Evolutionary conservation across 164 flowering plant species (phyloP).

Genomic region (Kalanchoe fedtschenkoi): DNA sequence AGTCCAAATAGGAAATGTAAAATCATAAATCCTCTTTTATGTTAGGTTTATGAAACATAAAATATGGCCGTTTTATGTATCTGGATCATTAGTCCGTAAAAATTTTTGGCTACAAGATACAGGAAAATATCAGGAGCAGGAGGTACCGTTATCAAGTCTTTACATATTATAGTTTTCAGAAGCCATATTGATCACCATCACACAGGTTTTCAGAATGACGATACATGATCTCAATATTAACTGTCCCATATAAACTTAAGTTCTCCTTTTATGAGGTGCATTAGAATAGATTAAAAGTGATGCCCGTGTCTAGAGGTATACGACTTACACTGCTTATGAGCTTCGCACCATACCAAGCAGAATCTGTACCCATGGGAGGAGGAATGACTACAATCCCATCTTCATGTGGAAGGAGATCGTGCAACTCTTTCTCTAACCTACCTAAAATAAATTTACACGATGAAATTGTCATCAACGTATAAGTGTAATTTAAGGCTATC

Average conservation of each 20-base stretch:
- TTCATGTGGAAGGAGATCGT: slow-evolving; percentile 30
- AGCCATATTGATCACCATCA: no score
- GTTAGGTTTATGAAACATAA: not conserved
- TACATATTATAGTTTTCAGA: no score
- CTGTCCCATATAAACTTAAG: not conserved
- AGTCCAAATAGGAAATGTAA: not conserved
- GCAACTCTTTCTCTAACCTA: slow-evolving; percentile 78
- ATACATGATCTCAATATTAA: no score
- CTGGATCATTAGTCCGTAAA: no score
- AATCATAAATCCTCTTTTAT: not conserved
- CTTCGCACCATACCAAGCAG: slow-evolving; percentile 93
- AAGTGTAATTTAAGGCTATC: not conserved
- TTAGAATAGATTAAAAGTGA: not conserved
- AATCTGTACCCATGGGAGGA: slow-evolving; percentile 68
- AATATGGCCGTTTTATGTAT: no score
- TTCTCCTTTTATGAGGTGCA: not conserved
- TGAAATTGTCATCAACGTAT: not conserved
- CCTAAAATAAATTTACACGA: slow-evolving; percentile 21
- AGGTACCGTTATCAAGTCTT: no score
- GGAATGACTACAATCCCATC: slow-evolving; percentile 65
- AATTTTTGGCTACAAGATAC: no score
- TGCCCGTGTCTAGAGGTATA: not conserved
- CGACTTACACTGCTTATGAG: slow-evolving; percentile 72
- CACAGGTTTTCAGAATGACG: no score
- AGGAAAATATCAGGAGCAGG: no score